phyloP scores from a whole-genome alignment of 768 basidiomycete species.

The Agrocybe praecox region DNA sequence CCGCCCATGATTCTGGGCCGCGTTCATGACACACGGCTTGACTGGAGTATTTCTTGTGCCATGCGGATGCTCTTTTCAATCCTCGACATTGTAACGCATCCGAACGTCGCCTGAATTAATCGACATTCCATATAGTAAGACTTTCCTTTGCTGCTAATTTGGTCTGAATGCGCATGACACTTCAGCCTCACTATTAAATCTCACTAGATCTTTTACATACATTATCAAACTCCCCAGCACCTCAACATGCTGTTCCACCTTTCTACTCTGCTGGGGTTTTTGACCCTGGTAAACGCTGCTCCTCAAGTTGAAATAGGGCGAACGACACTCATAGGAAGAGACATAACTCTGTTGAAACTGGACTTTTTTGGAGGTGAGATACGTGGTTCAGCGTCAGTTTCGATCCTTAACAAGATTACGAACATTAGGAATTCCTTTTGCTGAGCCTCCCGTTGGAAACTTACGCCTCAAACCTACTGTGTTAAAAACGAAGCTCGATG shows the following conservation, averaged over 20 bases:
- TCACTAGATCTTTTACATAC: background rate
- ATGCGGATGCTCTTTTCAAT: background rate
- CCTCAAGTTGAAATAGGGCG: conserved; percentile 40
- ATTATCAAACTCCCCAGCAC: background rate
- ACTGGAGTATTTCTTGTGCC: background rate
- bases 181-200: background rate
- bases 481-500: conserved; percentile 38
- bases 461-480: conserved; percentile 49
- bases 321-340: conserved; percentile 40
- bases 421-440: conserved; percentile 51
- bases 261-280: conserved; percentile 4
- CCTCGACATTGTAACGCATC: background rate
- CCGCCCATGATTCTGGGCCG: background rate
- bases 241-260: background rate
- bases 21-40: background rate
- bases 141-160: background rate
- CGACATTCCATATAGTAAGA: background rate
- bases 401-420: background rate
- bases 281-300: conserved; percentile 17
- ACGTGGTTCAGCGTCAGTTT: background rate
- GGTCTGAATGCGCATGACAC: background rate
- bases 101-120: background rate
- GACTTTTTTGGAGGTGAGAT: conserved; percentile 50
- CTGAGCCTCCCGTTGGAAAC: conserved; percentile 52
- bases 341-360: conserved; percentile 34